Conservation (phyloP, 345 rosid species). For the Geranium rotundifolium region DNA sequence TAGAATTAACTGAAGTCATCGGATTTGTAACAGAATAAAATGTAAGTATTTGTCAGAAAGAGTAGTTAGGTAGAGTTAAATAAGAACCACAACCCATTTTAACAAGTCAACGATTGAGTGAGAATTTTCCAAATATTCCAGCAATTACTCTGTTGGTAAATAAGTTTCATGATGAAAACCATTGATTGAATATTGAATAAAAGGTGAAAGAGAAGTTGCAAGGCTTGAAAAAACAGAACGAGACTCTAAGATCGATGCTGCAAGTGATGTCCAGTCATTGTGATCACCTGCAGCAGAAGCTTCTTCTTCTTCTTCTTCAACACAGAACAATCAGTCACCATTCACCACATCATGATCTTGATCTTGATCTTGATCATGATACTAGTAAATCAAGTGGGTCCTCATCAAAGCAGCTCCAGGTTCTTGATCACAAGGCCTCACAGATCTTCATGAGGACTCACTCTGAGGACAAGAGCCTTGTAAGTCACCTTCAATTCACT, state of each 20-base stretch:
- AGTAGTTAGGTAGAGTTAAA: no score
- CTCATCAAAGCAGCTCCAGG: conserved; percentile 13
- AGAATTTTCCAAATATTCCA: no score
- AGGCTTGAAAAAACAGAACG: conserved; percentile 25
- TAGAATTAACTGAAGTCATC: no score
- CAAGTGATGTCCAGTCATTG: conserved; percentile 23
- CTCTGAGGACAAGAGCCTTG: conserved; percentile 32
- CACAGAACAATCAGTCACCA: conserved; percentile 3
- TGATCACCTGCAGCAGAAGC: conserved; percentile 13
- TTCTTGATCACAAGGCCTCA: conserved; percentile 19
- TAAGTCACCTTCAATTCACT: conserved; percentile 6
- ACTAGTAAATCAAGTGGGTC: background rate
- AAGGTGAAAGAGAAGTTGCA: conserved; percentile 22
- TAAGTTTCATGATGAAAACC: no score
- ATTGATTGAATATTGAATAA: background rate
- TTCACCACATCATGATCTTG: background rate
- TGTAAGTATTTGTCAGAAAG: no score
- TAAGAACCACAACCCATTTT: no score
- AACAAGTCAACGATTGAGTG: no score
- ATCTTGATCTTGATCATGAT: background rate
- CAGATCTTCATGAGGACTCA: conserved; percentile 24
- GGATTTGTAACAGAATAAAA: no score
- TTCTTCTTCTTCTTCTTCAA: conserved; percentile 9
- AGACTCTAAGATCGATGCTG: conserved; percentile 23
- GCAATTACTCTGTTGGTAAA: no score